Evolutionary conservation across 116 monocot genomes (phyloP), one percentile per base, ranked within the genome.

Genomic region (Papilionanthe hybrid): DNA sequence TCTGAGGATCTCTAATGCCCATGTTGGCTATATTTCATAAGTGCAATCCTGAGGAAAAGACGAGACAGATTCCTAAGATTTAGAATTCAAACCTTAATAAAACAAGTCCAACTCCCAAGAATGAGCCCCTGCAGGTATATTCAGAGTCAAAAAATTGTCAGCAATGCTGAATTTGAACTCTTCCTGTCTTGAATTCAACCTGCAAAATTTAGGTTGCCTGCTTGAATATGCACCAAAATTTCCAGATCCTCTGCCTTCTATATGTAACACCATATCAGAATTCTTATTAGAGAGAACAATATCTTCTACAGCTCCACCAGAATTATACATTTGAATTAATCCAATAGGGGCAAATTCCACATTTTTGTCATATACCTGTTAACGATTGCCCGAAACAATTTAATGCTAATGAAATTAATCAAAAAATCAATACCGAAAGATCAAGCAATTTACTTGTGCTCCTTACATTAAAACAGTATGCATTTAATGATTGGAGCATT

Each of bases 301-400:
- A 11, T 17, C 80, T 73, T 86, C 78, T 18, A 89, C 49, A n/a
- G 89, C 83, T 76, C 89, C 89, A 44, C 89, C 89, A 55, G 89
- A 86, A 63, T 89, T 89, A 72, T 72, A 86, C 89, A 89, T 89
- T 10, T 86, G 83, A 28, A 86, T 55, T 4, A 89, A 72, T 56
- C 89, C 86, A 45, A 89, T 76, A 0, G 89, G 84, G 23, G 89
- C 86, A 78, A 89, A 86, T 79, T 81, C 37, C 25, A 79, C 49
- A 20, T 7, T 49, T 49, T 69, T 43, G 72, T 60, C 22, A 25
- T 81, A 81, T 8, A 5, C 45, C 84, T 83, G 81, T 2, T 15
- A 20, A 79, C 60, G 60, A 10, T 25, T 27, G 48, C 71, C 12
- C 15, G 37, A 69, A 6, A 45, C 12, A 71, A 30, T 17, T 32